Conservation (phyloP, 2,329 filamentous ascomycete species). For the Fusarium scirpi region DNA sequence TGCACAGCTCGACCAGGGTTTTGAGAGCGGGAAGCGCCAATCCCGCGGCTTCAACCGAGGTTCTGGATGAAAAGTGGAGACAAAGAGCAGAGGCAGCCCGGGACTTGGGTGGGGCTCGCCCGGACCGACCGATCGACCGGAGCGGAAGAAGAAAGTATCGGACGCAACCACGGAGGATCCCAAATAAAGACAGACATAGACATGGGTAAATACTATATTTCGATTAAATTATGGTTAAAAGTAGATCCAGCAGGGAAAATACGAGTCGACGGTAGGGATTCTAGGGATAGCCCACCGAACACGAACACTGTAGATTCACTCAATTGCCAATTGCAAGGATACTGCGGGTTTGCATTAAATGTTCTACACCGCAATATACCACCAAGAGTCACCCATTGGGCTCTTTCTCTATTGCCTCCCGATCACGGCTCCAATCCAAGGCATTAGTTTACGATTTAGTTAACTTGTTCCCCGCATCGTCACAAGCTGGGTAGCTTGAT, state of each 20-base stretch:
- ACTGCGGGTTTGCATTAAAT: conserved; percentile 1
- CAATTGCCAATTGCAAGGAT: neutral
- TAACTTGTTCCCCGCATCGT: conserved; percentile 32
- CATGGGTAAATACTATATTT: neutral
- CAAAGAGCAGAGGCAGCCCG: conserved; percentile 36
- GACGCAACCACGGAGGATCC: conserved; percentile 17
- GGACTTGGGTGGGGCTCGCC: conserved; percentile 14
- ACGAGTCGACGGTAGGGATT: conserved; percentile 13
- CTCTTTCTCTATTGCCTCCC: neutral
- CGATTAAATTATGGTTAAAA: conserved; percentile 10
- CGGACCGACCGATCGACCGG: conserved; percentile 32
- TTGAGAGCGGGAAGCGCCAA: conserved; percentile 27
- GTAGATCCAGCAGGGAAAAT: conserved; percentile 20
- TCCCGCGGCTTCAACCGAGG: conserved; percentile 36
- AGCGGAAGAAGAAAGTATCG: conserved; percentile 22
- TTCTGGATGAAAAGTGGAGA: conserved; percentile 4
- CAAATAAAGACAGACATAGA: neutral
- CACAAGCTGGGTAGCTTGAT: conserved; percentile 25
- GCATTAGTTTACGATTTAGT: conserved; percentile 2
- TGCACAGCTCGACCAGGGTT: conserved; percentile 27
- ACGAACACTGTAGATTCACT: conserved; percentile 4
- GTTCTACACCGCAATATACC: conserved; percentile 30
- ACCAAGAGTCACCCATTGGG: conserved; percentile 24
- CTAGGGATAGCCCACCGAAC: neutral
- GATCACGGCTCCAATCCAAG: conserved; percentile 19